phyloP scores from a whole-genome alignment of 495 filamentous ascomycete species.

The Penicillium nucicola region DNA sequence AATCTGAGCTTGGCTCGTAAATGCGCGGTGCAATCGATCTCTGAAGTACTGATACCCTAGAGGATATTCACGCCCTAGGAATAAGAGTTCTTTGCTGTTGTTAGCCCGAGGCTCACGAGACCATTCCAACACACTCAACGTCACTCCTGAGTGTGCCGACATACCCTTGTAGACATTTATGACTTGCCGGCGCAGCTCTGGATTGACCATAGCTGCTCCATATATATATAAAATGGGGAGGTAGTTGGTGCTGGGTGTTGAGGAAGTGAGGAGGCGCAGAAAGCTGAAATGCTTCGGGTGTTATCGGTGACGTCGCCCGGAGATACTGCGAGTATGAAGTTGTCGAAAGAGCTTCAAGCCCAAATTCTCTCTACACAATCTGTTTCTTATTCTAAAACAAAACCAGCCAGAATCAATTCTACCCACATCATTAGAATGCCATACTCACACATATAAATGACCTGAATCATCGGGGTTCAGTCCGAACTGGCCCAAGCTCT shows the following conservation, averaged over 20 bases:
- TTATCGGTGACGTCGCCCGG: slow-evolving; percentile 17
- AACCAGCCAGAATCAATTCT: too few species aligned
- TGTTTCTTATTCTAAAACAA: not conserved
- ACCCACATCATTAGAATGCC: too few species aligned
- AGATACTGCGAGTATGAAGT: not conserved
- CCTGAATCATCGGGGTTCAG: slow-evolving; percentile 26
- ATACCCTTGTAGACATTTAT: slow-evolving; percentile 89
- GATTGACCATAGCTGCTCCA: slow-evolving; percentile 41
- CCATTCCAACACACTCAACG: too few species aligned
- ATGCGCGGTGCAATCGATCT: slow-evolving; percentile 77
- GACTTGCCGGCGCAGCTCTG: slow-evolving; percentile 71
- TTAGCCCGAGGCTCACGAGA: not conserved
- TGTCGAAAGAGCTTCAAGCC: too few species aligned
- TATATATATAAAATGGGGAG: not conserved
- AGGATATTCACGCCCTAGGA: slow-evolving; percentile 83
- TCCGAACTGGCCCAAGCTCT: slow-evolving; percentile 24
- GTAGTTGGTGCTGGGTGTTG: not conserved
- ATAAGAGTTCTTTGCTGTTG: slow-evolving; percentile 64
- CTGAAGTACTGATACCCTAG: slow-evolving; percentile 83
- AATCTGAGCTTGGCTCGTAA: slow-evolving; percentile 67
- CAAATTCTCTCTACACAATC: not conserved
- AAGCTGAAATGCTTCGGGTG: not conserved
- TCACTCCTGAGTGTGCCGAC: not conserved
- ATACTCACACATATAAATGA: not conserved
- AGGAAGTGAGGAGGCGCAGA: not conserved